Percentiles rank a stretch among this genome's conserved stretches.
Conservation (phyloP, 23 red algal genomes). For the Cyanidiococcus yangmingshanensis region DNA sequence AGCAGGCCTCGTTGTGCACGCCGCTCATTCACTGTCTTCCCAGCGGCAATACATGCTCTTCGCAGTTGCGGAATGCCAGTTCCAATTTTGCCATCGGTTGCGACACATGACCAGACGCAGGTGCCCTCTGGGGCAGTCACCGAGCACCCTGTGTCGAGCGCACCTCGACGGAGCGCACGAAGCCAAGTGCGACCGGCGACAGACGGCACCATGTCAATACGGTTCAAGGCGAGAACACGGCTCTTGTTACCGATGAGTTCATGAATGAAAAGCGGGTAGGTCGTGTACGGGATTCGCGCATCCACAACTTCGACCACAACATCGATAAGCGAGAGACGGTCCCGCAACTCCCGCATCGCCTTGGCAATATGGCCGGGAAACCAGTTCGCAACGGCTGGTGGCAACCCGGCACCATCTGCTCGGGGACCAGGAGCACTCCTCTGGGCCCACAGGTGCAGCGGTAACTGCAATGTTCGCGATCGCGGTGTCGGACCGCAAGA, state of each 20-base stretch:
- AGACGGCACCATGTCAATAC: constrained; percentile 61
- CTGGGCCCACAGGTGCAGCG: no score
- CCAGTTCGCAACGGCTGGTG: constrained; percentile 33
- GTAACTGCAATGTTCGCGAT: no score
- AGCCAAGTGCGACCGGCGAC: constrained; percentile 49
- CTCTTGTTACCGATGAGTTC: constrained; percentile 48
- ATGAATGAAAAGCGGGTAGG: constrained; percentile 46
- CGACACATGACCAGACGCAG: not conserved
- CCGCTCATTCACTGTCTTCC: constrained; percentile 58
- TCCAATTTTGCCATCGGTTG: constrained; percentile 52
- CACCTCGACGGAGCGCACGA: not conserved
- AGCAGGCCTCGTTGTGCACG: constrained; percentile 54
- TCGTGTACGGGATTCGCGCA: constrained; percentile 67
- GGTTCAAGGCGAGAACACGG: constrained; percentile 80
- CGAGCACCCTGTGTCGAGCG: not conserved
- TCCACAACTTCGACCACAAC: constrained; percentile 91
- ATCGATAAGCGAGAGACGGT: constrained; percentile 76
- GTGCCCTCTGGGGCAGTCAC: not conserved
- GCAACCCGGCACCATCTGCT: no score
- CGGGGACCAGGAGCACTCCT: no score
- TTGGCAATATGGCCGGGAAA: constrained; percentile 98
- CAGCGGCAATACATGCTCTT: constrained; percentile 38
- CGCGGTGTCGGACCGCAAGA: no score
- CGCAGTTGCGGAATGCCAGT: constrained; percentile 55
- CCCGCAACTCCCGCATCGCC: constrained; percentile 52